phyloP scores from a whole-genome alignment of 176 grass and related monocot genomes.

The Carex myosuroides region DNA sequence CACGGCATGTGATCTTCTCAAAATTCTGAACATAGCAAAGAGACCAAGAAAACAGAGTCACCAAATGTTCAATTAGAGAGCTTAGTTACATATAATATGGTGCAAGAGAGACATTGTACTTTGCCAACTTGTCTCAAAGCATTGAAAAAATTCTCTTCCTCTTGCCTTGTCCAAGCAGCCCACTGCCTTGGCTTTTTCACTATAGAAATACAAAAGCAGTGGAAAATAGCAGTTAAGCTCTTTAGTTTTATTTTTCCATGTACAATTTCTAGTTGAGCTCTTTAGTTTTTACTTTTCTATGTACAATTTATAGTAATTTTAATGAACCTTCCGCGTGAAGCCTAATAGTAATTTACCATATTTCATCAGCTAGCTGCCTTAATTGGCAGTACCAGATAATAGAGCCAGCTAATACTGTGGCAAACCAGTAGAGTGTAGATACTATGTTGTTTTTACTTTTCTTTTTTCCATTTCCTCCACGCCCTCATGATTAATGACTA shows the following conservation, averaged over 20 bases:
- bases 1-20: conserved; percentile 93
- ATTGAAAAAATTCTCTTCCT: conserved; percentile 98
- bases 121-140: conserved; percentile 97
- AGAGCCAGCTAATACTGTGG: neutral
- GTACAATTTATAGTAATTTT: neutral
- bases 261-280: neutral
- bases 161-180: conserved; percentile 94
- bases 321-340: neutral
- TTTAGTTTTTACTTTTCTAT: neutral
- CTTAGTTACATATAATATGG: neutral
- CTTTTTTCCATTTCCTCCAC: neutral
- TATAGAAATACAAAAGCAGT: conserved; percentile 10
- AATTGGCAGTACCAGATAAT: neutral
- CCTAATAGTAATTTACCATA: neutral
- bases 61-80: conserved; percentile 26
- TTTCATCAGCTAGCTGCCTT: neutral
- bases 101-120: conserved; percentile 39
- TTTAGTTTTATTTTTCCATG: neutral
- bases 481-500: neutral
- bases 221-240: neutral
- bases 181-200: conserved; percentile 74
- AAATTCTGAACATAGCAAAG: conserved; percentile 53
- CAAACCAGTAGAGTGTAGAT: neutral
- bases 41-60: conserved; percentile 13
- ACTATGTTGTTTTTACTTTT: neutral